Conservation (phyloP, 345 rosid species). For the Citrus reticulata region DNA sequence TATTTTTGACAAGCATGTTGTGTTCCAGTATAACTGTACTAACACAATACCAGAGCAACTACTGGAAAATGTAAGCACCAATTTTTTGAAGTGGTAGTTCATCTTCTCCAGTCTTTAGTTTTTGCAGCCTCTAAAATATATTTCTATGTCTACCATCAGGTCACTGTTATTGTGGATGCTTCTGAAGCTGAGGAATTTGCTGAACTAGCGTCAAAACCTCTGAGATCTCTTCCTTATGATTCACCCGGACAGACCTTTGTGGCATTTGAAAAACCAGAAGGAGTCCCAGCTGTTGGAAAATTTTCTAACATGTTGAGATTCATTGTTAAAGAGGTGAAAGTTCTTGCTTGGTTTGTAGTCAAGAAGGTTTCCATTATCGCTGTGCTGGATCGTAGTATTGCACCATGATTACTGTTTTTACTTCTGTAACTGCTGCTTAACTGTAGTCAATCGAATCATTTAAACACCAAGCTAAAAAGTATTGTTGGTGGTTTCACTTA, state of each 20-base stretch:
- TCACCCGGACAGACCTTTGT: constrained; percentile 88
- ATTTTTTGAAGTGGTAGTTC: neutral
- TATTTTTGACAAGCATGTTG: constrained; percentile 78
- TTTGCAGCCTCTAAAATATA: neutral
- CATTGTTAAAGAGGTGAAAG: constrained; percentile 81
- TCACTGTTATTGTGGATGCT: constrained; percentile 79
- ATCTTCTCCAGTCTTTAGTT: constrained; percentile 5
- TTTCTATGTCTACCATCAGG: constrained; percentile 46
- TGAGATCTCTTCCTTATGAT: constrained; percentile 85
- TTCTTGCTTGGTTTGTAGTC: neutral
- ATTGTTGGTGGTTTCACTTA: neutral
- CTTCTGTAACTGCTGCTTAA: neutral
- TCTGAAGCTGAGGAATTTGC: constrained; percentile 87
- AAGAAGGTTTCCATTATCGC: neutral
- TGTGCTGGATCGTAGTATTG: neutral
- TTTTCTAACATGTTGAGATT: constrained; percentile 85
- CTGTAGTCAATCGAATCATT: neutral
- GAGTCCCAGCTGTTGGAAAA: constrained; percentile 79
- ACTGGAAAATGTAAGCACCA: constrained; percentile 74
- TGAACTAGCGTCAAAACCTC: constrained; percentile 64
- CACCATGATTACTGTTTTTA: neutral
- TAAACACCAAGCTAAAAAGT: neutral
- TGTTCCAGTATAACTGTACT: constrained; percentile 96
- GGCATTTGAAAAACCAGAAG: constrained; percentile 86
- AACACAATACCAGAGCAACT: constrained; percentile 93